A percentile compares a stretch with the other conserved stretches of the same genome.
Evolutionary conservation across 768 basidiomycete genomes (phyloP).

Genomic region (Pisolithus microcarpus): DNA sequence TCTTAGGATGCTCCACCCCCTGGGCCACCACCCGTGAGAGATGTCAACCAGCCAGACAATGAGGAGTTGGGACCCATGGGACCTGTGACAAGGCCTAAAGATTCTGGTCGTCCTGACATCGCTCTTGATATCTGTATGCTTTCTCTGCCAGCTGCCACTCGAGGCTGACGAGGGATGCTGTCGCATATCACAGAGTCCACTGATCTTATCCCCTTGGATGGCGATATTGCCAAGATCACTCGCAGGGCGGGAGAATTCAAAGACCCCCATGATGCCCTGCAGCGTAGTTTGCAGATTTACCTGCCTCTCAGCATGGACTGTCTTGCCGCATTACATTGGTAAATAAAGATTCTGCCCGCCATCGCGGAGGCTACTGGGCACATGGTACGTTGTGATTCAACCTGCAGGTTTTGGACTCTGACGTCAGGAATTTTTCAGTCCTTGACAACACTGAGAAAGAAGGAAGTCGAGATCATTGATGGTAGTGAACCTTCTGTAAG

Average conservation of each 20-base stretch:
- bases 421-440: slow-evolving; percentile 36
- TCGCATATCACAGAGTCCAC: slow-evolving; percentile 78
- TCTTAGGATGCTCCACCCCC: too few relatives aligned
- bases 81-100: slow-evolving; percentile 36
- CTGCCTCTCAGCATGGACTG: slow-evolving; percentile 89
- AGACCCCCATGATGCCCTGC: slow-evolving; percentile 76
- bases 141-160: background rate
- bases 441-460: slow-evolving; percentile 62
- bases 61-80: too few relatives aligned
- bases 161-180: background rate
- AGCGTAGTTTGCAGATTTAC: slow-evolving; percentile 83
- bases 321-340: slow-evolving; percentile 74
- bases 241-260: slow-evolving; percentile 85
- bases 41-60: too few relatives aligned
- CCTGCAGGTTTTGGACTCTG: slow-evolving; percentile 12
- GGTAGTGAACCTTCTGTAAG: slow-evolving; percentile 28
- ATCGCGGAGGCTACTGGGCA: slow-evolving; percentile 72
- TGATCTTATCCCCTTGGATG: slow-evolving; percentile 78
- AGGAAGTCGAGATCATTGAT: slow-evolving; percentile 70
- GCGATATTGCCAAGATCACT: slow-evolving; percentile 80
- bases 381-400: slow-evolving; percentile 43
- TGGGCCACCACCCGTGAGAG: too few relatives aligned
- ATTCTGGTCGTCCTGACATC: slow-evolving; percentile 61
- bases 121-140: slow-evolving; percentile 66
- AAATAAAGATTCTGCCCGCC: slow-evolving; percentile 54